Percentiles rank a stretch among this genome's conserved stretches.
These are phyloP conservation scores for Dictyostelium citrinum DNA, from an alignment of 78 protist species.

Conservation along the genomic window DNA sequence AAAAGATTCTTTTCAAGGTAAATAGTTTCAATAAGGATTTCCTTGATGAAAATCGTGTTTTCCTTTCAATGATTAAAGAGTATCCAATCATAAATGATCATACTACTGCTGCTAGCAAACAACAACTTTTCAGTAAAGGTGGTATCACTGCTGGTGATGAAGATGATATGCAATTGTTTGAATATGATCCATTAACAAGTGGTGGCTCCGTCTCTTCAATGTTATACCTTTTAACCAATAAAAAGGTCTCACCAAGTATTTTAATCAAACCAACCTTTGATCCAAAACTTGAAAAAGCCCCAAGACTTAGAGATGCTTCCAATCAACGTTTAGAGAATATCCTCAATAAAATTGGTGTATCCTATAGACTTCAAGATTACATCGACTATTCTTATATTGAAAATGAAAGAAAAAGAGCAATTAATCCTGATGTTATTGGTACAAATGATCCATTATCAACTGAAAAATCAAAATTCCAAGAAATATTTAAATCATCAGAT, in stretches of 20 bases:
- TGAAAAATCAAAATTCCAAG: neutral
- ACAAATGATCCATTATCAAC: neutral
- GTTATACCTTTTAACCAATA: neutral
- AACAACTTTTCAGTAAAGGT: neutral
- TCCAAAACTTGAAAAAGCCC: neutral
- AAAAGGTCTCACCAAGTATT: neutral
- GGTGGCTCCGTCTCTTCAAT: constrained; percentile 15
- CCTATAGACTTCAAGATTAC: neutral
- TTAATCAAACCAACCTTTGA: neutral
- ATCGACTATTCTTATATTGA: neutral
- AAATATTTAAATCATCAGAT: neutral
- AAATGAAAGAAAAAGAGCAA: constrained; percentile 15
- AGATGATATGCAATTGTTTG: neutral
- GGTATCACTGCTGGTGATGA: neutral
- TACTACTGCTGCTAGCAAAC: neutral
- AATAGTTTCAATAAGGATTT: neutral
- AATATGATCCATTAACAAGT: constrained; percentile 29
- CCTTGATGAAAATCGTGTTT: neutral
- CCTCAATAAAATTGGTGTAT: neutral
- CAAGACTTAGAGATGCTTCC: neutral
- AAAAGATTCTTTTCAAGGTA: neutral
- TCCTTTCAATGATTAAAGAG: neutral
- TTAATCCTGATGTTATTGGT: neutral
- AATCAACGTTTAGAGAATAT: neutral
- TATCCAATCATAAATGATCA: neutral